These are phyloP conservation scores for Casuarina equisetifolia DNA, from an alignment of 306 rosid species.

Conservation along the genomic window DNA sequence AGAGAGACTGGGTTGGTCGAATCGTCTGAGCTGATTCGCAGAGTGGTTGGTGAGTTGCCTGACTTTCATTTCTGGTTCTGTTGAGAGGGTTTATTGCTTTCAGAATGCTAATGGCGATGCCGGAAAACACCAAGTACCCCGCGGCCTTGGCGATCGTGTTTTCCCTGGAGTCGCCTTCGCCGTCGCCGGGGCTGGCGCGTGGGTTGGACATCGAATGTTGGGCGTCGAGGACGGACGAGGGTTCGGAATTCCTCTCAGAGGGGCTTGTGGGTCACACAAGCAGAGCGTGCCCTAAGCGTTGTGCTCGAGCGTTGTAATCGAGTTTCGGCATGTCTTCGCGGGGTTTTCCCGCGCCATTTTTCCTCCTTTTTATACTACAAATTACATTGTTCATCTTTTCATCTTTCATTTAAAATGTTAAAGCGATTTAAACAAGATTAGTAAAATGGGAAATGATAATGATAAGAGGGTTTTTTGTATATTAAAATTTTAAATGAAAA, in stretches of 20 bases:
- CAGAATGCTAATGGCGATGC: conserved; percentile 37
- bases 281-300: no score
- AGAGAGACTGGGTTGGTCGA: conserved; percentile 9
- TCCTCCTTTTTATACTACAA: no score
- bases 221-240: background rate
- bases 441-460: no score
- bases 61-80: conserved; percentile 14
- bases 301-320: no score
- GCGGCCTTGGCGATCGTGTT: conserved; percentile 24
- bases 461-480: no score
- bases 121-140: conserved; percentile 28
- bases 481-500: no score
- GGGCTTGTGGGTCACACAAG: background rate
- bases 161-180: conserved; percentile 12
- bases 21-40: conserved; percentile 19
- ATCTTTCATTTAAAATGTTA: no score
- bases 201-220: conserved; percentile 26
- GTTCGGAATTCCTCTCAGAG: background rate
- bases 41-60: background rate
- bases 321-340: no score
- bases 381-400: no score
- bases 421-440: no score
- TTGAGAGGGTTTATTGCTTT: conserved; percentile 32
- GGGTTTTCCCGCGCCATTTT: no score
- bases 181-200: conserved; percentile 12